Base-by-base conservation (phyloP, 2,329 filamentous ascomycete species). In the Trichoderma sp. region DNA sequence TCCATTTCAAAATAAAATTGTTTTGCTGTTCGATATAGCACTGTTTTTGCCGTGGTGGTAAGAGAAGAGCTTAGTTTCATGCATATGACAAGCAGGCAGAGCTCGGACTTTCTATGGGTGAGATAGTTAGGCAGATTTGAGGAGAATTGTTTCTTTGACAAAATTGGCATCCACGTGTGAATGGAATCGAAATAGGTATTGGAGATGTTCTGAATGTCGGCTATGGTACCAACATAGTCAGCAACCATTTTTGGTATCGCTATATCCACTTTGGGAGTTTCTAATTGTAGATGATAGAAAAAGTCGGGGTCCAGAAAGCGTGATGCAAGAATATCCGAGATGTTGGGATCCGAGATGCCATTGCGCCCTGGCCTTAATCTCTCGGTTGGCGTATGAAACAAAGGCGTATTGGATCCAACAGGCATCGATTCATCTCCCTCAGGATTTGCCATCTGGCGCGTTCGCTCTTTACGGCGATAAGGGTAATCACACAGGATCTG, bases 161-260 rank as follows among this genome's bases (percentile, higher is more conserved):
- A 43, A 21, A 74, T 71, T 6, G 73, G 73, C 72, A 74, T 73
- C 73, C 72, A 74, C 21, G 71, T 56, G 9, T 74, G 73, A 8
- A 73, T 68, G 1, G 73, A 71, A n/a, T 70, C 43, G 24, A 73
- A 74, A 32, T 71, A 73, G 3, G 36, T 47, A 24, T 70, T 68
- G n/a, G 63, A 58, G 1, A 36, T 73, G n/a, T 43, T 28, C 30
- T 72, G 73, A 30, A 74, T 74, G 43, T 72, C 73, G 14, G 47
- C 57, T 18, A 71, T 57, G 51, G 53, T 57, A 14, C 73, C 73
- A 3, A 73, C 68, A 15, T 66, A n/a, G 11, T 56, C 60, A 14
- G 15, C 24, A n/a, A 72, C 71, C 18, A 57, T 9, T 7, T 65
- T 67, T 28, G 60, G 68, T 6, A 73, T 66, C 14, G 51, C 34